Base-by-base conservation (phyloP, 2,329 filamentous ascomycete genomes). In the Grosmannia serpens region DNA sequence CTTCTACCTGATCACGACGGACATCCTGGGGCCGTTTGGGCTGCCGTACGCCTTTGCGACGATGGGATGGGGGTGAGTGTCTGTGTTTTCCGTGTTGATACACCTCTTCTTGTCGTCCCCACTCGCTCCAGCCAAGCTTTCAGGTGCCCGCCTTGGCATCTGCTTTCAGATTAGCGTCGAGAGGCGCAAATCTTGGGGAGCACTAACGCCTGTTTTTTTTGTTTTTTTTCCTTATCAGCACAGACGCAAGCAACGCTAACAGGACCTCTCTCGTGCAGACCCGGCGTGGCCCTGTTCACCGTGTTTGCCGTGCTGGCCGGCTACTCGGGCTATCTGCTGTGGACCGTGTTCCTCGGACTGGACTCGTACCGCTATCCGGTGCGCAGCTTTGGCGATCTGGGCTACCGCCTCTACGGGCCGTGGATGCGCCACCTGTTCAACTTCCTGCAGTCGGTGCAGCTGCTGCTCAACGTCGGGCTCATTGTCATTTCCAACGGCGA, bases 401-500 rank as follows among this genome's bases (percentile, higher is more conserved):
- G 73, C 58, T 79, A 75, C 67, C 73, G 78, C 33, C 67, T 74
- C 52, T 78, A 72, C 61, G 78, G 78, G 3, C 66, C 67, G 17
- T 69, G 65, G 60, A 69, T 73, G 24, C 75, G 77, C 15, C 71
- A 80, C 61, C 58, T 73, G 17, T 70, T 78, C 68, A 80, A 81
- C 63, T 59, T 77, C 53, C 67, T 77, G 2, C 78, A 80, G 65
- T 70, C 74, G 0, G 62, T 80, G 31, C 74, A 75, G 61, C 68
- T 80, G 33, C 65, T 83, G 29, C 69, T 83, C 29, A 77, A 77
- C 51, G 77, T 83, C 1, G 72, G 74, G 1, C 70, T 81, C 46
- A 70, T 83, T 51, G 76, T 81, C 56, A 74, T 83, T 47, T 72
- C 69, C 55, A 80, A 77, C 52, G 80, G 79, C 4, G 75, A 83